phyloP scores from a whole-genome alignment of 306 rosid genomes.

The Chamaecrista fasciculata region DNA sequence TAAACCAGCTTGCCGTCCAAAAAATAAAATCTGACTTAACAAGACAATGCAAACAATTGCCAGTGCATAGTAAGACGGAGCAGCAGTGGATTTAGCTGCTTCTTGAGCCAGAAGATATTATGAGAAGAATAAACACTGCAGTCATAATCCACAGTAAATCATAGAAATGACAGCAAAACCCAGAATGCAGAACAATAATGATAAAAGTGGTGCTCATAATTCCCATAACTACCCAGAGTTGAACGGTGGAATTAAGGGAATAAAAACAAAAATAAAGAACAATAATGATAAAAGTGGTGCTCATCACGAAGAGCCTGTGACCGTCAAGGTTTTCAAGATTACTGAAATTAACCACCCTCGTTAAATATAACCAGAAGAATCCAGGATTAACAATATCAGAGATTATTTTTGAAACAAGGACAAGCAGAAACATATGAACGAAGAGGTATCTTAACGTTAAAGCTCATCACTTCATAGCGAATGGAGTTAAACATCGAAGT shows the following conservation, averaged over 20 bases:
- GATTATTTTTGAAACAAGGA: neutral
- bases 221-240: neutral
- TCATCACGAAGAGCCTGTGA: neutral
- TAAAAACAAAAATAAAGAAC: too few species aligned
- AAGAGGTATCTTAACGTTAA: neutral
- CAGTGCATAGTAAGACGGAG: neutral
- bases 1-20: neutral
- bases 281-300: neutral
- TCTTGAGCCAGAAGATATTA: neutral
- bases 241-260: neutral
- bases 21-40: neutral
- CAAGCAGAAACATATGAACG: neutral
- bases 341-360: constrained; percentile 16
- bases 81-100: constrained; percentile 6
- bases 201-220: too few species aligned
- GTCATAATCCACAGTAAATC: neutral
- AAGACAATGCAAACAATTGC: neutral
- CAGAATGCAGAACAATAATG: neutral
- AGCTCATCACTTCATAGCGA: neutral
- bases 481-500: neutral
- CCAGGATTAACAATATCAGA: neutral
- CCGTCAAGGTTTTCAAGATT: neutral
- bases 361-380: constrained; percentile 5
- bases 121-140: neutral
- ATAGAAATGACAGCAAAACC: neutral